A percentile compares a stretch with the other conserved stretches of the same genome.
Conservation (phyloP, 129 eudicot genomes). For the Escallonia herrerae region DNA sequence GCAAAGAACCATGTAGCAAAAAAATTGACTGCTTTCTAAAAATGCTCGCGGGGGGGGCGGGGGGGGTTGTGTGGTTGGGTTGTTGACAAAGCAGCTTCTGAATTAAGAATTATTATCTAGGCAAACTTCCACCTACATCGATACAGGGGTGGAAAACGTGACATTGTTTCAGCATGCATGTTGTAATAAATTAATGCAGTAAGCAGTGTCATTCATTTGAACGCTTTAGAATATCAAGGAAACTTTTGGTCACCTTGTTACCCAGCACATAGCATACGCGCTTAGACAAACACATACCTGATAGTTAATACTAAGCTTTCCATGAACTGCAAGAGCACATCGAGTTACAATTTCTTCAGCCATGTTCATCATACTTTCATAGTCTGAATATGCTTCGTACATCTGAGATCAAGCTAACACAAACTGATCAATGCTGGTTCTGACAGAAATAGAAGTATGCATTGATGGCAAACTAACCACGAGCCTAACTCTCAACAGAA, state of each 20-base stretch:
- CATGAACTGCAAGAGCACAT: constrained; percentile 89
- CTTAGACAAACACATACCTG: constrained; percentile 39
- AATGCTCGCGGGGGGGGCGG: too few relatives aligned
- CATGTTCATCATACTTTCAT: constrained; percentile 96
- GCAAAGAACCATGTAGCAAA: constrained; percentile 10
- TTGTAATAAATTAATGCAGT: too few relatives aligned
- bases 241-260: too few relatives aligned
- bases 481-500: too few relatives aligned
- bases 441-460: not conserved
- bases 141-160: not conserved
- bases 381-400: constrained; percentile 98
- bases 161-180: not conserved
- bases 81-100: too few relatives aligned
- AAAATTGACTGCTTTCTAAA: too few relatives aligned
- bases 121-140: not conserved
- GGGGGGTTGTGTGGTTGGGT: too few relatives aligned
- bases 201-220: not conserved
- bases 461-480: too few relatives aligned
- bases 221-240: not conserved
- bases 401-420: constrained; percentile 41
- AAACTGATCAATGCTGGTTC: constrained; percentile 10
- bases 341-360: constrained; percentile 87
- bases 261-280: too few relatives aligned
- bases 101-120: not conserved
- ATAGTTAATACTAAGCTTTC: constrained; percentile 75